Conservation (phyloP, 441 rosid species). For the Brassica balearica region DNA sequence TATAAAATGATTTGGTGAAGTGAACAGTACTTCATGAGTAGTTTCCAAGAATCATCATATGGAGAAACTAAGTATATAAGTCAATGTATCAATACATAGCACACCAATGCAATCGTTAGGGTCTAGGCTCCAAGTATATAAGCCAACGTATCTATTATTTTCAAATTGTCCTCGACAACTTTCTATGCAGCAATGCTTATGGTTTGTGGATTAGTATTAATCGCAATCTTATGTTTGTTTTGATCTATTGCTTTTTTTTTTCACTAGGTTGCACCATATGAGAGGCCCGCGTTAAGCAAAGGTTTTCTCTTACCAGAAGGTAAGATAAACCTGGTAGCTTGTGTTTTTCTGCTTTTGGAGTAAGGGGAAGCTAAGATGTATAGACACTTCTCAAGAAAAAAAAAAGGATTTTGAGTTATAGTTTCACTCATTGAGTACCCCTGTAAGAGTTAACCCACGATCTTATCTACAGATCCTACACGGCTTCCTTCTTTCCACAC, state of each 20-base stretch:
- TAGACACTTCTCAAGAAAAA: neutral
- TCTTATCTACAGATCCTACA: conserved; percentile 5
- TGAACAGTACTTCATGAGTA: neutral
- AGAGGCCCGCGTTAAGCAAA: conserved; percentile 5
- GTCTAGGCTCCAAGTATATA: neutral
- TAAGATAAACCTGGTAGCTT: neutral
- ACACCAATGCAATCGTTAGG: neutral
- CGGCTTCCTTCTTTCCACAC: conserved; percentile 17
- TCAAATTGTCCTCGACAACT: neutral
- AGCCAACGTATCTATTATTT: neutral
- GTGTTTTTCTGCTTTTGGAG: neutral
- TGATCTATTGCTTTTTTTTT: neutral
- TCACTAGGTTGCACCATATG: conserved; percentile 13
- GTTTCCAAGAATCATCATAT: neutral
- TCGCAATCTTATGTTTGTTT: neutral
- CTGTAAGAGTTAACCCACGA: neutral
- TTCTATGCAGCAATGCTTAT: neutral
- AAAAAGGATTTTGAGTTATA: neutral
- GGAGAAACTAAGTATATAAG: neutral
- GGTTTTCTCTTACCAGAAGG: conserved; percentile 7
- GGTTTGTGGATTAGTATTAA: neutral
- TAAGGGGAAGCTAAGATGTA: neutral
- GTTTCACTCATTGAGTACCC: neutral
- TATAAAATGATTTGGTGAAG: neutral
- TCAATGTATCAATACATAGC: neutral